Percentiles rank a stretch among this genome's conserved stretches.
These are phyloP conservation scores for Globisporangium radiosum DNA, from an alignment of 352 stramenopile genomes.

Conservation along the genomic window DNA sequence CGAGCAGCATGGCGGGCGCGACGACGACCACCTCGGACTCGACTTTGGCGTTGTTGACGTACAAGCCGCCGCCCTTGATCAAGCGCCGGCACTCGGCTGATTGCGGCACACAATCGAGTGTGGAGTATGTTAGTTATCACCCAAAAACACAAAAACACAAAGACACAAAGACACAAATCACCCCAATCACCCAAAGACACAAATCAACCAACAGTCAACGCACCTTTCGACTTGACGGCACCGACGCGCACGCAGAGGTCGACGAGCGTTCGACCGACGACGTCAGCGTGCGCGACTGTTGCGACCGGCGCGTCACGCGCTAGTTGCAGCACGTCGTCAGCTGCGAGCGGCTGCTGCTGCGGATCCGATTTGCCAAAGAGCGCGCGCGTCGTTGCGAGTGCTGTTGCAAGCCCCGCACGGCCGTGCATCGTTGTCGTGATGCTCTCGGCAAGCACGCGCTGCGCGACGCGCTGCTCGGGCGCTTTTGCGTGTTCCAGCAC, in stretches of 20 bases:
- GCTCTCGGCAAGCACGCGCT: slow-evolving; percentile 61
- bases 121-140: not conserved
- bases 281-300: slow-evolving; percentile 32
- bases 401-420: slow-evolving; percentile 59
- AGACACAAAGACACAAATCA: not conserved
- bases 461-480: slow-evolving; percentile 74
- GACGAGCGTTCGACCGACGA: slow-evolving; percentile 75
- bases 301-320: slow-evolving; percentile 55
- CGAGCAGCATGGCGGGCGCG: slow-evolving; percentile 45
- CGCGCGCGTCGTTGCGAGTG: slow-evolving; percentile 52
- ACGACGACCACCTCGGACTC: slow-evolving; percentile 34
- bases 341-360: slow-evolving; percentile 34
- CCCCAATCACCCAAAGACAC: not conserved
- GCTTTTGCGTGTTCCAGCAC: slow-evolving; percentile 63
- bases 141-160: not conserved
- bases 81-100: slow-evolving; percentile 91
- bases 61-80: slow-evolving; percentile 94
- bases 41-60: slow-evolving; percentile 89
- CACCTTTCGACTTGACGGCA: slow-evolving; percentile 89
- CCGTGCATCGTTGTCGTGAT: slow-evolving; percentile 95
- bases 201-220: not conserved
- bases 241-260: slow-evolving; percentile 89
- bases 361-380: slow-evolving; percentile 57
- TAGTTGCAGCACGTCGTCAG: slow-evolving; percentile 61
- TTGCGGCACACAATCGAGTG: not conserved